Evolutionary conservation across 306 rosid species (phyloP).

Genomic region (Quercus mongolica): DNA sequence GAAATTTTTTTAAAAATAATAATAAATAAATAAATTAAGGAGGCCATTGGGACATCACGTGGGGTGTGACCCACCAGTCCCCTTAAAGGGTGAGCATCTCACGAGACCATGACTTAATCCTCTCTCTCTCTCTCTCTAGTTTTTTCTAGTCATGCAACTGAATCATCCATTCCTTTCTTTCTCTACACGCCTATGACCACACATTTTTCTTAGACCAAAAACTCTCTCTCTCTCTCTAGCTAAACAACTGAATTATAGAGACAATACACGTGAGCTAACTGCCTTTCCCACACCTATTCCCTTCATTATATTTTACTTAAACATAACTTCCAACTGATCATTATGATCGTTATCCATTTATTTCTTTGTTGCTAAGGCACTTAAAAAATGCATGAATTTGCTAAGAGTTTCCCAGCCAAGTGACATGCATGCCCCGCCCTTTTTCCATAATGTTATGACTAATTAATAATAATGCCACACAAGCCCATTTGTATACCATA

Average conservation of each 20-base stretch:
- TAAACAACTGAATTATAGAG: conserved; percentile 49
- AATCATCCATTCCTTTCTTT: conserved; percentile 48
- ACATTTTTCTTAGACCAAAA: conserved; percentile 10
- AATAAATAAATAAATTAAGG: neutral
- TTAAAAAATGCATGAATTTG: neutral
- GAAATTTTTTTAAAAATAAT: neutral
- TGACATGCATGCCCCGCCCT: too few species aligned
- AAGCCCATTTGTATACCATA: neutral
- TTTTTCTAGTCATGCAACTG: conserved; percentile 10
- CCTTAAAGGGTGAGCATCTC: conserved; percentile 48
- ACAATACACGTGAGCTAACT: conserved; percentile 90
- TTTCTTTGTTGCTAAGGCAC: neutral
- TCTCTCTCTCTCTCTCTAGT: conserved; percentile 2
- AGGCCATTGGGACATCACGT: conserved; percentile 81
- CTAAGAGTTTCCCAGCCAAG: too few species aligned
- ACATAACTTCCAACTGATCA: conserved; percentile 37
- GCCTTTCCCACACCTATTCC: conserved; percentile 48
- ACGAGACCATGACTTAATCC: conserved; percentile 34
- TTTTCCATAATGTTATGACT: neutral
- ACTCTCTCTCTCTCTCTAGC: conserved; percentile 11
- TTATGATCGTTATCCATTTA: conserved; percentile 5
- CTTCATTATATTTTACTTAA: conserved; percentile 38
- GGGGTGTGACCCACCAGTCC: conserved; percentile 66
- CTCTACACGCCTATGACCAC: conserved; percentile 38
- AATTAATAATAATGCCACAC: neutral